Base-by-base conservation (phyloP, 441 rosid species). In the Euphorbia celastroides region DNA sequence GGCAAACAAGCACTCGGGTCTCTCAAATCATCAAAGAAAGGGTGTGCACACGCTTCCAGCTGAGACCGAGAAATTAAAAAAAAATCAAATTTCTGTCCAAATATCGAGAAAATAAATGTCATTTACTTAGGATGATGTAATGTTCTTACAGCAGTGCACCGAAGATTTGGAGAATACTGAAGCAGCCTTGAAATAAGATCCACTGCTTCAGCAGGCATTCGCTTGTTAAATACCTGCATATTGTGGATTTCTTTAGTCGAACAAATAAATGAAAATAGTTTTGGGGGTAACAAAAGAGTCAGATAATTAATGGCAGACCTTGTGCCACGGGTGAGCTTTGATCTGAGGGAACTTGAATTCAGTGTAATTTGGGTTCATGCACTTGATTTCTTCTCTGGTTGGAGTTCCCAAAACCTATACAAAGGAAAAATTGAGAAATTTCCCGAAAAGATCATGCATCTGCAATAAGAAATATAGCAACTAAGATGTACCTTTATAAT, bases 311-410 rank as follows among this genome's bases (percentile, higher is more conserved):
- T 57, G 36, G 58, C 80, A 72, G 46, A 85, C 95, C 90, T 93
- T 93, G 82, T 91, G 97, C 99, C 93, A 86, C 56, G 97, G 97
- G 50, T 91, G 95, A 75, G 97, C 93, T 82, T 86, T 89, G 9
- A 88, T 83, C 85, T 89, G 90, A 64, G 93, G 93, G 69, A 93
- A 93, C 75, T 89, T 91, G 68, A 89, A 93, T 66, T 91, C 97
- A 1, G 84, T 91, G 80, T 93, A 93, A 72, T 90, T 88, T 38
- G 95, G 93, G 74, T 89, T 91, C 95, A 91, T 88, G 81, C 96
- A 91, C 78, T 78, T 85, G 19, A 86, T 93, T 84, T 93, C 99
- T 79, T 93, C 93, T 68, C 85, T 80, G 25, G 93, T 84, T 50
- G 96, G 93, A 25, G 97, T 91, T 27, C 96, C 96, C 56, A 93